Conservation (phyloP, 805 yeast species). For the Candida stauntonica region DNA sequence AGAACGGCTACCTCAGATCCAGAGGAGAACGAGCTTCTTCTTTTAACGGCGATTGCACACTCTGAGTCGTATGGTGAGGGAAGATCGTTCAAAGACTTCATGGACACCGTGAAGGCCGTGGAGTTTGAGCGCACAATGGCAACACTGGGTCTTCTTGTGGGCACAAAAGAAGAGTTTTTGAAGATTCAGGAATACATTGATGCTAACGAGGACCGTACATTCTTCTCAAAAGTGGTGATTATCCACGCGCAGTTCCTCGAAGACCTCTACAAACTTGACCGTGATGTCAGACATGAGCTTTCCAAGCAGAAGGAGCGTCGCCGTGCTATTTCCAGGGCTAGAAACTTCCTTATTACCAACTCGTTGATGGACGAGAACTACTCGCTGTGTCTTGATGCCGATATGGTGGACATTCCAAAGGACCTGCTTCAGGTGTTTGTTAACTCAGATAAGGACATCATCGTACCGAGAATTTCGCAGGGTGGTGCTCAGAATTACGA, state of each 20-base stretch:
- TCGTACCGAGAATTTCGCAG: conserved; percentile 29
- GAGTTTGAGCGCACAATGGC: conserved; percentile 23
- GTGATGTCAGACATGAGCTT: conserved; percentile 18
- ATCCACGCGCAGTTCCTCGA: conserved; percentile 23
- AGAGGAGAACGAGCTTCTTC: conserved; percentile 10
- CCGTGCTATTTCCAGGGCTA: conserved; percentile 25
- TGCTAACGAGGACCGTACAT: conserved; percentile 1
- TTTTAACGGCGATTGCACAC: conserved; percentile 25
- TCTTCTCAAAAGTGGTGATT: conserved; percentile 16
- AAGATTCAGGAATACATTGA: conserved; percentile 10
- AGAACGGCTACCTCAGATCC: conserved; percentile 5
- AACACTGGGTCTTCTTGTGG: conserved; percentile 23
- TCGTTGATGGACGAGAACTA: conserved; percentile 27
- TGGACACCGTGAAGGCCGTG: conserved; percentile 29
- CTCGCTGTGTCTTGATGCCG: conserved; percentile 31
- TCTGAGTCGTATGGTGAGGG: conserved; percentile 34
- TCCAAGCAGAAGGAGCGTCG: conserved; percentile 26
- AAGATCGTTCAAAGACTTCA: conserved; percentile 31
- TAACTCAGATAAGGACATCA: conserved; percentile 26
- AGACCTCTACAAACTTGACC: conserved; percentile 10
- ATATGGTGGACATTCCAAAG: conserved; percentile 24
- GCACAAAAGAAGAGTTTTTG: conserved; percentile 13
- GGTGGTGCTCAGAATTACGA: conserved; percentile 31
- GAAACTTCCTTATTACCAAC: conserved; percentile 27
- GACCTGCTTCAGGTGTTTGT: conserved; percentile 26